Evolutionary conservation across 1,139 yeast species (phyloP).

Genomic region (Scheffersomyces titani): DNA sequence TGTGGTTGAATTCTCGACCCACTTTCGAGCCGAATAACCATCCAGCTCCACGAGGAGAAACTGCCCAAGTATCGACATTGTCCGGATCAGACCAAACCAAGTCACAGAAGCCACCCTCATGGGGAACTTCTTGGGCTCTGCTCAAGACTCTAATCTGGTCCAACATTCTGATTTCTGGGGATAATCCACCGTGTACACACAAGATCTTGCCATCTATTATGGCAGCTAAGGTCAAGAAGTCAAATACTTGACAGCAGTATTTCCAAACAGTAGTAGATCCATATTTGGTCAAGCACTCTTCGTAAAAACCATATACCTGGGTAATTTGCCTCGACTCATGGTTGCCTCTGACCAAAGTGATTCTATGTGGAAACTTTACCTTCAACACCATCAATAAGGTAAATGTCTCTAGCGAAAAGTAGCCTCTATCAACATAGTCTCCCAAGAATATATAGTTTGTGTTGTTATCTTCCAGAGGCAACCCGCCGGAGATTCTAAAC

Average conservation of each 20-base stretch:
- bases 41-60: constrained; percentile 98
- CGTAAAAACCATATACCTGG: constrained; percentile 90
- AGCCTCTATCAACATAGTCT: constrained; percentile 97
- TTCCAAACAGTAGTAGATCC: constrained; percentile 98
- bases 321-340: constrained; percentile 95
- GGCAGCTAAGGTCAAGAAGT: constrained; percentile 89
- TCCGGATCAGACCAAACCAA: constrained; percentile 98
- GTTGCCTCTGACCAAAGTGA: constrained; percentile 89
- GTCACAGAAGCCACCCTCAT: constrained; percentile 98
- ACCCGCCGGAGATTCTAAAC: constrained; percentile 90
- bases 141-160: constrained; percentile 94
- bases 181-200: constrained; percentile 95
- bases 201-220: constrained; percentile 90
- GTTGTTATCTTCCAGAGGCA: constrained; percentile 55
- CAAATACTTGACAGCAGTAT: constrained; percentile 95
- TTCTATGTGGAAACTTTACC: constrained; percentile 81
- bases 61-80: constrained; percentile 97
- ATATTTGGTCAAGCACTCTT: constrained; percentile 88
- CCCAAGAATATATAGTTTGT: constrained; percentile 84
- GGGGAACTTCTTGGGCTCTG: constrained; percentile 99
- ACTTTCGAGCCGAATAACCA: constrained; percentile 95
- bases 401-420: constrained; percentile 89
- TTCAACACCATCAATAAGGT: constrained; percentile 88
- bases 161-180: constrained; percentile 96
- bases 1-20: constrained; percentile 91